Percentiles rank a stretch among this genome's conserved stretches.
phyloP scores from a whole-genome alignment of 768 basidiomycete genomes.

The Lactifluus echinatus region DNA sequence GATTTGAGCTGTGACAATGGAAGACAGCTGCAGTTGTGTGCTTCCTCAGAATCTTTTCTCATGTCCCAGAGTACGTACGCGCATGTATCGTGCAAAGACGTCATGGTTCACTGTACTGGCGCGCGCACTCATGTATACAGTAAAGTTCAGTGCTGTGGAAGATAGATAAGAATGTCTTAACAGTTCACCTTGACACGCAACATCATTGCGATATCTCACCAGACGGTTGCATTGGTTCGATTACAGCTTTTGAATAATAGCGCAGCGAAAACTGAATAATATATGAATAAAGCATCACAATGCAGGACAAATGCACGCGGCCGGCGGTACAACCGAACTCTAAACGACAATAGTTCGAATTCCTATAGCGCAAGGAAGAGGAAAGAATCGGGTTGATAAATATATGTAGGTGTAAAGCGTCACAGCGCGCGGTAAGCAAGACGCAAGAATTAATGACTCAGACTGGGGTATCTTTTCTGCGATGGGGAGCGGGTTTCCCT shows the following conservation, averaged over 20 bases:
- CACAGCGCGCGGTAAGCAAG: neutral
- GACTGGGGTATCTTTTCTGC: neutral
- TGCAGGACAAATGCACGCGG: neutral
- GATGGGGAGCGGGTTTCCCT: neutral
- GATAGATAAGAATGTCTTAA: too few species aligned
- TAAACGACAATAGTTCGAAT: neutral
- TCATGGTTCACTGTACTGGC: too few species aligned
- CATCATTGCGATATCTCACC: too few species aligned
- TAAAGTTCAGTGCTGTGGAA: too few species aligned
- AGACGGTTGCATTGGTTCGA: neutral
- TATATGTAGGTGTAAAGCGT: neutral
- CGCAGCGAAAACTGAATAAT: slow-evolving; percentile 8
- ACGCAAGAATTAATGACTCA: neutral
- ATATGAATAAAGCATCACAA: slow-evolving; percentile 5
- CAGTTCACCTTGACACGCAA: too few species aligned
- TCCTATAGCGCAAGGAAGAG: neutral
- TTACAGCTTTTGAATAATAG: neutral
- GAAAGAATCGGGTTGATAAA: neutral
- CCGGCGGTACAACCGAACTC: slow-evolving; percentile 9
- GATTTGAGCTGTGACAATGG: too few species aligned
- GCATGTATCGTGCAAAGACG: too few species aligned
- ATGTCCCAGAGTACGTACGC: too few species aligned
- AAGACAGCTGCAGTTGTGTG: too few species aligned
- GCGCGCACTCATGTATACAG: too few species aligned
- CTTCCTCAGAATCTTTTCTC: too few species aligned